A percentile compares a stretch with the other conserved stretches of the same genome.
These are phyloP conservation scores for Chlorophyllum brunneum DNA, from an alignment of 768 basidiomycete genomes.

Conservation along the genomic window DNA sequence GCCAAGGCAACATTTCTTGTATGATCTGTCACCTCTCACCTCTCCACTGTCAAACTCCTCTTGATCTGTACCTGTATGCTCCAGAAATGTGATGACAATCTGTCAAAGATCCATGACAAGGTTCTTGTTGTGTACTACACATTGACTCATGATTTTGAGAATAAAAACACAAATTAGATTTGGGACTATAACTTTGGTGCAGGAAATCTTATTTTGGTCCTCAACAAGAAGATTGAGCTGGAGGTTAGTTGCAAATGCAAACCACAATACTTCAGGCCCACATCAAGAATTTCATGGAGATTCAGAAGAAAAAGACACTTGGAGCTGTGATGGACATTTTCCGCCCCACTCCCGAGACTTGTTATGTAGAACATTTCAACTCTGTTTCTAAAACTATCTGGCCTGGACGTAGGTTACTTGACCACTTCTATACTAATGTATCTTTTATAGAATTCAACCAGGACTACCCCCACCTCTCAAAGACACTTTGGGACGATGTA, in stretches of 20 bases:
- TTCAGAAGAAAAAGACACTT: no score
- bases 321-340: no score
- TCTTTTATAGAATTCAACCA: no score
- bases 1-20: constrained; percentile 18
- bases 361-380: no score
- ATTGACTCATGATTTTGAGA: constrained; percentile 24
- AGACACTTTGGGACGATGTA: no score
- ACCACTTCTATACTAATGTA: no score
- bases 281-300: no score
- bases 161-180: constrained; percentile 19
- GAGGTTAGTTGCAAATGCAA: constrained; percentile 25
- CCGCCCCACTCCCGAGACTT: no score
- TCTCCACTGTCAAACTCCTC: constrained; percentile 15
- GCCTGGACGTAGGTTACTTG: no score
- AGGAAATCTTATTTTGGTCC: constrained; percentile 30
- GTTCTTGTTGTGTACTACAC: constrained; percentile 9
- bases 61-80: constrained; percentile 14
- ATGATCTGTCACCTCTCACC: neutral
- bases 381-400: no score
- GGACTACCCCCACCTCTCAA: no score
- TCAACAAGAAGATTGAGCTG: constrained; percentile 29
- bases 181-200: constrained; percentile 22
- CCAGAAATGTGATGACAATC: constrained; percentile 15
- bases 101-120: constrained; percentile 6
- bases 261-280: constrained; percentile 31